Conservation (phyloP, 202 grass and related monocot species). For the Brachypodium distachyon region DNA sequence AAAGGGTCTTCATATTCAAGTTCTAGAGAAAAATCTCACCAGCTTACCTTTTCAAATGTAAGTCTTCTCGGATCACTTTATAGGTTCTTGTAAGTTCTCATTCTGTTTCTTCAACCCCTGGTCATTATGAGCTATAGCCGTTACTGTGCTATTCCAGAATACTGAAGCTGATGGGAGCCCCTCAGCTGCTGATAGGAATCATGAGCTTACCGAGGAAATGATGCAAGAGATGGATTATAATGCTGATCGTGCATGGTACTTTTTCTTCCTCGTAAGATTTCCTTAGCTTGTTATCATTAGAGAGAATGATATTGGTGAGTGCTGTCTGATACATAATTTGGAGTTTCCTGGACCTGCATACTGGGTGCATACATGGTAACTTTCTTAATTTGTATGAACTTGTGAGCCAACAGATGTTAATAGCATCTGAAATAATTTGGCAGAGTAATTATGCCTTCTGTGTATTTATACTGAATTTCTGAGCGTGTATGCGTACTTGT, state of each 20-base stretch:
- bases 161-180: conserved; percentile 51
- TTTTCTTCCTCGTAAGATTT: not conserved
- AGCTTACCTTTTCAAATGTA: conserved; percentile 62
- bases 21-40: conserved; percentile 61
- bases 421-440: not conserved
- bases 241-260: conserved; percentile 92
- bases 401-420: not conserved
- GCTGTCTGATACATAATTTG: not conserved
- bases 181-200: conserved; percentile 43
- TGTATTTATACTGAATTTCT: not conserved
- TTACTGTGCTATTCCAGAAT: conserved; percentile 39
- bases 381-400: not conserved
- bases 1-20: conserved; percentile 61
- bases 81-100: not conserved
- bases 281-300: not conserved
- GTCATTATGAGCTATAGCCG: conserved; percentile 8
- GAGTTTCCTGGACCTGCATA: too few species aligned
- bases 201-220: conserved; percentile 89
- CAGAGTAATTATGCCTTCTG: not conserved
- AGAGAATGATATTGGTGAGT: not conserved
- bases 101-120: not conserved
- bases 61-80: not conserved
- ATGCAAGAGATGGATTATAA: conserved; percentile 91
- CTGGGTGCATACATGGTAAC: not conserved
- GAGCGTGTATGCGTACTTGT: not conserved